Base-by-base conservation (phyloP, 176 grass and related monocot genomes). In the Oryza nivara region DNA sequence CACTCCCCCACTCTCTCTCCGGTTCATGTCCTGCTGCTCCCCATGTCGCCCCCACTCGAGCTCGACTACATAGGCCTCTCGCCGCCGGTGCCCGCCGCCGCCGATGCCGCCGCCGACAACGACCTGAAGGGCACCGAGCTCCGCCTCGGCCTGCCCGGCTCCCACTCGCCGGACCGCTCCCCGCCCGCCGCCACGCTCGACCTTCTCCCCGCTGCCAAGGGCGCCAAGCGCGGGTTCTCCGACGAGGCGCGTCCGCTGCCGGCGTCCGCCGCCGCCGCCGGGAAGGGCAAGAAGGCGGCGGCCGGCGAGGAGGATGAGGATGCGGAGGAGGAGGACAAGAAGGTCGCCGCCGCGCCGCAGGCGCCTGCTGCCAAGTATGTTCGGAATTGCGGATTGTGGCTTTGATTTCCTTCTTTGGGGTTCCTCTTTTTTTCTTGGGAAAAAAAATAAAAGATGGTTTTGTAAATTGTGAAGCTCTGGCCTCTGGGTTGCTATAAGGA, bases 21-120 rank as follows among this genome's bases (percentile, higher is more conserved):
- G 76, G 84, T 90, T 88, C 89, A 91, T 91, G 89, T 91, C 76
- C 89, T 81, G 81, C 85, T 92, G 90, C 84, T 90, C 80, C 81
- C 69, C 84, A 99, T 99, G 96, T 92, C 96, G 85, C 91, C 91
- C 84, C 88, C 88, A 54, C 93, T 90, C 85, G 89, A 99, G 78
- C 93, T 92, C 84, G 91, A 94, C 85, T 93, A 97, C 89, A 95
- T 95, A 92, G 93, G 93, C 85, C 82, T 94, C 84, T 92, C 90
- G 71, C 84, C 78, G 87, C 74, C 84, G 65, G 36, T 56, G 40
- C 45, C 77, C 60, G 61, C 30, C 23, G 72, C 3, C 60, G 89
- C 46, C 23, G 81, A 5, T 6, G 65, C 66, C 70, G 32, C 66
- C 56, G 41, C 14, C 56, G 41, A 69, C 66, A 88, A 90, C 22